A percentile compares a stretch with the other conserved stretches of the same genome.
These are phyloP conservation scores for Pythium grandisporangium DNA, from an alignment of 352 stramenopile genomes.

Conservation along the genomic window DNA sequence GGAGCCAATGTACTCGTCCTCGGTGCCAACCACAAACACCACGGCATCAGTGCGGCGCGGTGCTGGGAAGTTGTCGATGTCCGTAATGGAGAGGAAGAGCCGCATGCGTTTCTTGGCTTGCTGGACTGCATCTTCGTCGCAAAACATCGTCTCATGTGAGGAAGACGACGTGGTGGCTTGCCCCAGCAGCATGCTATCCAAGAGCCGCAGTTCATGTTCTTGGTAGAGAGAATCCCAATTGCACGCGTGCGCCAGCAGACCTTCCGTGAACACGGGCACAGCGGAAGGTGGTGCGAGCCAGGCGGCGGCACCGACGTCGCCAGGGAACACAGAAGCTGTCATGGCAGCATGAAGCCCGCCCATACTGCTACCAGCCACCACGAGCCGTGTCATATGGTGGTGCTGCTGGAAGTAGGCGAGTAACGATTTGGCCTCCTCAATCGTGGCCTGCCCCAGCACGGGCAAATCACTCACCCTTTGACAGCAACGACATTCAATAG, in stretches of 20 bases:
- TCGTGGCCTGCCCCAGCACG: conserved; percentile 67
- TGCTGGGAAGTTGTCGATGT: conserved; percentile 74
- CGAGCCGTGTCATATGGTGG: conserved; percentile 42
- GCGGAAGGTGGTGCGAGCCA: conserved; percentile 70
- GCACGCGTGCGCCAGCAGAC: conserved; percentile 64
- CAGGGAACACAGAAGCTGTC: conserved; percentile 59
- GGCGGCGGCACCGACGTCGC: conserved; percentile 48
- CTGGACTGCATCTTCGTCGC: conserved; percentile 39
- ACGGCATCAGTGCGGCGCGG: conserved; percentile 56
- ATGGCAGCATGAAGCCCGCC: conserved; percentile 70
- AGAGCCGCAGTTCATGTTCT: conserved; percentile 46
- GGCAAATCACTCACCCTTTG: conserved; percentile 58
- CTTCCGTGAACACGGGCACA: conserved; percentile 61
- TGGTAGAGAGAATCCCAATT: conserved; percentile 71
- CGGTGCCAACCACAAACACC: conserved; percentile 64
- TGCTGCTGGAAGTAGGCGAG: conserved; percentile 47
- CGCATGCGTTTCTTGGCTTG: conserved; percentile 72
- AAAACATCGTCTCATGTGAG: conserved; percentile 7
- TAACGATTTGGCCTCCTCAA: conserved; percentile 77
- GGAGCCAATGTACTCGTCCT: conserved; percentile 71
- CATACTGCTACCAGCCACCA: conserved; percentile 71
- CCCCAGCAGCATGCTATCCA: conserved; percentile 57
- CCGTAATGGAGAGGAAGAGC: conserved; percentile 71
- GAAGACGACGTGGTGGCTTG: conserved; percentile 9
- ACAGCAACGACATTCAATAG: neutral